Percentiles rank a stretch among this genome's conserved stretches.
phyloP scores from a whole-genome alignment of 2,329 filamentous ascomycete genomes.

The Thelonectria discophora region DNA sequence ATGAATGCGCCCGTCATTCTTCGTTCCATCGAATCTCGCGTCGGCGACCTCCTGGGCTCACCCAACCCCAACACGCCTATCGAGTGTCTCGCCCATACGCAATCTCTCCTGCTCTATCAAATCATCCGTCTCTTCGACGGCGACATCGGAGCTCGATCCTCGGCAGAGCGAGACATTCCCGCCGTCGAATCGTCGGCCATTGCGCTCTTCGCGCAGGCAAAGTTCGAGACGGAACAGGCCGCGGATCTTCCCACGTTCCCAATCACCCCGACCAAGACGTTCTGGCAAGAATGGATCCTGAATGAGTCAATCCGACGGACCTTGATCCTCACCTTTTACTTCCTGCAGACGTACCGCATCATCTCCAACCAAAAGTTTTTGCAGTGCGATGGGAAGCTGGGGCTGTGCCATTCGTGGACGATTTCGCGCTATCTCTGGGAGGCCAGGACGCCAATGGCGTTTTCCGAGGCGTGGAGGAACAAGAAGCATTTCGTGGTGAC shows the following conservation, averaged over 20 bases:
- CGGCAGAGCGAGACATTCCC: conserved; percentile 48
- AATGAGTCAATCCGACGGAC: conserved; percentile 64
- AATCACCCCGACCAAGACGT: conserved; percentile 51
- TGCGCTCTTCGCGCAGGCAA: conserved; percentile 45
- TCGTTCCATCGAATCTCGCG: conserved; percentile 56
- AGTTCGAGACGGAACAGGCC: conserved; percentile 41
- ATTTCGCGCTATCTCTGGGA: conserved; percentile 51
- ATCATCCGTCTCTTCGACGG: conserved; percentile 61
- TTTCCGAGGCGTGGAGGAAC: conserved; percentile 50
- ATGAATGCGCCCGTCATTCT: conserved; percentile 59
- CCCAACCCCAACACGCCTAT: conserved; percentile 43
- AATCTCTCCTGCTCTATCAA: conserved; percentile 60
- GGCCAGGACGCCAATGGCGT: conserved; percentile 48
- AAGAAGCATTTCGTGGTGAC: conserved; percentile 49
- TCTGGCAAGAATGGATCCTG: conserved; percentile 62
- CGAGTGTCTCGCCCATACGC: conserved; percentile 52
- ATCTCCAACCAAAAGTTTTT: conserved; percentile 41
- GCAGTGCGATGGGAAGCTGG: conserved; percentile 44
- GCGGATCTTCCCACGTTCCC: conserved; percentile 45
- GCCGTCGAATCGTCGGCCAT: conserved; percentile 47
- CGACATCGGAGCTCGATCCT: conserved; percentile 53
- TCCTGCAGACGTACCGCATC: conserved; percentile 51
- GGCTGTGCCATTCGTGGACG: conserved; percentile 50
- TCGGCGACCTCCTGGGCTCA: conserved; percentile 52
- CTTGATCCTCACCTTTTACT: conserved; percentile 57